These are phyloP conservation scores for Closterium sp. DNA, from an alignment of 139 green algal species.

Conservation along the genomic window DNA sequence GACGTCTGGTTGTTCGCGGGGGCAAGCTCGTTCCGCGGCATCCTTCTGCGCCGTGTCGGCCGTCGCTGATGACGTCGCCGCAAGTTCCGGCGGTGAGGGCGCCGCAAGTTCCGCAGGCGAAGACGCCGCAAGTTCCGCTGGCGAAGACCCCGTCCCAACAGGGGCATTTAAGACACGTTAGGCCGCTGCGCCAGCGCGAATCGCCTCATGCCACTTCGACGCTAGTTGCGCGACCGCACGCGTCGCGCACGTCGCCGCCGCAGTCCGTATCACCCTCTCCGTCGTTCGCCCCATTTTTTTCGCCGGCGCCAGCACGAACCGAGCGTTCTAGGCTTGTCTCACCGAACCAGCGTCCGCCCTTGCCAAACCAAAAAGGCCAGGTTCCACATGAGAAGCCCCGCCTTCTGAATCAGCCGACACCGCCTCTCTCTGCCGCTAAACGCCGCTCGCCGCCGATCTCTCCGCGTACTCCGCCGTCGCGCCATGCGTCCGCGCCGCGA, in stretches of 20 bases:
- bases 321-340: not conserved
- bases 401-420: not conserved
- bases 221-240: too few relatives aligned
- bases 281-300: too few relatives aligned
- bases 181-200: not conserved
- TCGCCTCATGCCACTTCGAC: not conserved
- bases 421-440: not conserved
- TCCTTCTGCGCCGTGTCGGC: too few relatives aligned
- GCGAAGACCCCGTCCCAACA: not conserved
- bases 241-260: not conserved
- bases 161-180: not conserved
- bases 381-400: not conserved
- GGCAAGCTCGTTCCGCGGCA: too few relatives aligned
- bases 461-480: not conserved
- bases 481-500: not conserved
- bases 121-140: too few relatives aligned
- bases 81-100: too few relatives aligned
- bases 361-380: not conserved
- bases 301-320: too few relatives aligned
- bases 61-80: too few relatives aligned
- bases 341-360: not conserved
- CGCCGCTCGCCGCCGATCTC: not conserved
- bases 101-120: too few relatives aligned
- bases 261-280: not conserved
- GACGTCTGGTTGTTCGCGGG: too few relatives aligned